Conservation (phyloP, 2,329 filamentous ascomycete species). For the Talaromyces sp. region DNA sequence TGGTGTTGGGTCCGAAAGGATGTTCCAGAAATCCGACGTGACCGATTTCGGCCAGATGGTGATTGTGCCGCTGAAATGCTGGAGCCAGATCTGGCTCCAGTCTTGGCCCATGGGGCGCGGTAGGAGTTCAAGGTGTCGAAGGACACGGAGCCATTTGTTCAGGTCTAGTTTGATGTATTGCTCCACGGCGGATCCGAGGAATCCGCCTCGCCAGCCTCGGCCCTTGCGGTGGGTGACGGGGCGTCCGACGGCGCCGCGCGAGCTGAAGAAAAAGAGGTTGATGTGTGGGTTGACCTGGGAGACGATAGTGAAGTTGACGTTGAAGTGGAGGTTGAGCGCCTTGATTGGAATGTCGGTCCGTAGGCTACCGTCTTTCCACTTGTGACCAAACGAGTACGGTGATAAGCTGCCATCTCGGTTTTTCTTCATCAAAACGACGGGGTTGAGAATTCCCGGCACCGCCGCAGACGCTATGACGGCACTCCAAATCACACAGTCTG, state of each 20-base stretch:
- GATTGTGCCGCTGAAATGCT: constrained; percentile 88
- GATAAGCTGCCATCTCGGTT: constrained; percentile 67
- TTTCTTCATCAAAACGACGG: constrained; percentile 89
- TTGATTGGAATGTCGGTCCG: constrained; percentile 94
- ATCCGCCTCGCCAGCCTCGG: constrained; percentile 92
- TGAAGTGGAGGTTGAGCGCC: constrained; percentile 91
- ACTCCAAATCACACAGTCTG: constrained; percentile 98
- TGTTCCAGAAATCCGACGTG: constrained; percentile 74
- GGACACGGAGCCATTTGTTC: constrained; percentile 94
- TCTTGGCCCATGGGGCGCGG: constrained; percentile 88
- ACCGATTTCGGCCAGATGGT: constrained; percentile 90
- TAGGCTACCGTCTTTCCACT: constrained; percentile 96
- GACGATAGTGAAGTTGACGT: constrained; percentile 94
- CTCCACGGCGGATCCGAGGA: constrained; percentile 84
- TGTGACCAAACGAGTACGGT: constrained; percentile 95
- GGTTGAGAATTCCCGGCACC: constrained; percentile 92
- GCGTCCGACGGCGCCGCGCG: constrained; percentile 80
- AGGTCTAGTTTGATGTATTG: constrained; percentile 95
- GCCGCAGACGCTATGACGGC: constrained; percentile 91
- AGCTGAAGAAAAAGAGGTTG: constrained; percentile 98
- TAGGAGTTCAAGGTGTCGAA: constrained; percentile 85
- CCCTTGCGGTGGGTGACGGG: constrained; percentile 92
- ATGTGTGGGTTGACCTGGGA: constrained; percentile 90
- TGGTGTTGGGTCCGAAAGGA: constrained; percentile 75
- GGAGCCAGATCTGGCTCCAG: constrained; percentile 94